These are phyloP conservation scores for Penicillium nordicum DNA, from an alignment of 2,329 filamentous ascomycete species.

Conservation along the genomic window DNA sequence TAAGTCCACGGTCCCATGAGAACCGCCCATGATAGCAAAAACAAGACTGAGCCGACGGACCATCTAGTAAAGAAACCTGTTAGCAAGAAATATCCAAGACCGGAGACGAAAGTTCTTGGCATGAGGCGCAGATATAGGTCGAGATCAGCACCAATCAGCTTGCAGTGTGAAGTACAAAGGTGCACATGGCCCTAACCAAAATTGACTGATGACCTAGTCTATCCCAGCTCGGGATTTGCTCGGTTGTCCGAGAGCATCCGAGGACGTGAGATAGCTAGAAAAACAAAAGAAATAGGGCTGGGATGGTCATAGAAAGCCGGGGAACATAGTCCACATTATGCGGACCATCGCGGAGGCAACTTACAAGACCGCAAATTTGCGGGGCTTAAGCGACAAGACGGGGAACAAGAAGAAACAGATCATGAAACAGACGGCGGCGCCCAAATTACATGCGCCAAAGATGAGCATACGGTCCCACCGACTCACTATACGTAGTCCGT, in stretches of 20 bases:
- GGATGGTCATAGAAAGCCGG: conserved; percentile 5
- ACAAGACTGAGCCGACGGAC: conserved; percentile 87
- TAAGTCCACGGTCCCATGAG: conserved; percentile 90
- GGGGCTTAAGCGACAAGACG: conserved; percentile 71
- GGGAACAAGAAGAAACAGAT: conserved; percentile 87
- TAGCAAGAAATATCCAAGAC: conserved; percentile 19
- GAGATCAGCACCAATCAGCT: conserved; percentile 14
- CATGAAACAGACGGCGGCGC: conserved; percentile 85
- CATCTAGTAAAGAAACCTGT: conserved; percentile 60
- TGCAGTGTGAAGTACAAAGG: conserved; percentile 1
- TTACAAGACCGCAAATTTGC: conserved; percentile 97
- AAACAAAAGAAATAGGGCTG: conserved; percentile 20
- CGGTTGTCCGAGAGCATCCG: neutral
- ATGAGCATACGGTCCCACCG: conserved; percentile 94
- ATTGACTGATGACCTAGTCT: conserved; percentile 23
- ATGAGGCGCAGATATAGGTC: conserved; percentile 21
- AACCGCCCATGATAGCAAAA: conserved; percentile 87
- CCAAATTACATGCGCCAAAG: conserved; percentile 87
- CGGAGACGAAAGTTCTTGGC: conserved; percentile 13
- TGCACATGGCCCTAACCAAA: conserved; percentile 23
- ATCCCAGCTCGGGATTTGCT: conserved; percentile 17
- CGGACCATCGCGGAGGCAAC: conserved; percentile 44
- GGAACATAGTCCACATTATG: conserved; percentile 1
- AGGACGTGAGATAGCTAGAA: conserved; percentile 4
- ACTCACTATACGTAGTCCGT: conserved; percentile 64